Base-by-base conservation (phyloP, 75 land plant species). In the Pinus tabuliformis region DNA sequence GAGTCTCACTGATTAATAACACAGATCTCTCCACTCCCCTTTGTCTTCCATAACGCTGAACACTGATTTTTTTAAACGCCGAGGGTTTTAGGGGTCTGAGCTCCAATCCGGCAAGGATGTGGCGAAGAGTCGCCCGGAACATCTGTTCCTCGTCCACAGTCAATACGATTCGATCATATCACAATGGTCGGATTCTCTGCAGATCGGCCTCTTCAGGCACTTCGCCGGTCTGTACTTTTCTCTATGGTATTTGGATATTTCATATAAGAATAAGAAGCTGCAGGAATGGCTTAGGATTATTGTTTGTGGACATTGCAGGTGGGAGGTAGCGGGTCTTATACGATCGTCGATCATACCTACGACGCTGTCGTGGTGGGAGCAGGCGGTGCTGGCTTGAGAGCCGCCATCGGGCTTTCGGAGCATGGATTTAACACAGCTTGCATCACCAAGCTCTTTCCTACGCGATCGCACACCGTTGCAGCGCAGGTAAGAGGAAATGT, bases 281-380 rank as follows among this genome's bases (percentile, higher is more conserved):
- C 12, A 49, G 1, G 12, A 1, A 49, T 49, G 54, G 54, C 54
- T 49, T 49, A 49, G 54, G 12, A 49, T 49, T 49, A 49, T 49
- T 11, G 54, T 49, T 49, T 49, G 54, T 49, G 54, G 54, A 1
- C 54, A 49, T 49, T 49, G 54, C 54, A 49, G 54, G 54, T 49
- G 54, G 54, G 54, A 49, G 54, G 13, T 2, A 49, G 12, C 54
- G 54, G 54, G 54, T 84, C 91, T 18, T 97, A 97, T 73, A 96
- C 98, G 0, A 75, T 94, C 2, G 99, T 97, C 18, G 99, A 97
- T 84, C 99, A 97, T 70, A 91, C 98, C 11, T 97, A 91, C 77
- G 99, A 97, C 78, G 99, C 98, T 0, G 90, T 97, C 20, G 98
- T 97, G 16, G 98, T 97, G 2, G 99, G 99, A 56, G 99, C 99